Evolutionary conservation across 495 filamentous ascomycete genomes (phyloP).

Genomic region (Wilcoxina mikolae): DNA sequence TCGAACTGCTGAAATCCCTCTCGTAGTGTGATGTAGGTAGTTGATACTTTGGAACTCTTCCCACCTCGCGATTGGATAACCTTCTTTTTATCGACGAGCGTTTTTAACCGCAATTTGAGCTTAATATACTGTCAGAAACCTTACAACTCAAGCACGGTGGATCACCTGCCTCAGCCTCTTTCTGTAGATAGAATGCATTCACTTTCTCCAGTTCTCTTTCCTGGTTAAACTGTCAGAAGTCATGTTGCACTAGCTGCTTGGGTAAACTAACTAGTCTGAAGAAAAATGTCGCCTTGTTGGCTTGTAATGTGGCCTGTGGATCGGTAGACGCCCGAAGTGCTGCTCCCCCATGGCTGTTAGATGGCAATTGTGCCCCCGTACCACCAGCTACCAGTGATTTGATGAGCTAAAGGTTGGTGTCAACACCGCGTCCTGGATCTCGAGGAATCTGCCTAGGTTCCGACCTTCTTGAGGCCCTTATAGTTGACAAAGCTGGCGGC

Average conservation of each 20-base stretch:
- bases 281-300: slow-evolving; percentile 97
- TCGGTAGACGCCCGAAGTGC: slow-evolving; percentile 32
- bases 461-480: slow-evolving; percentile 95
- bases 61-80: slow-evolving; percentile 61
- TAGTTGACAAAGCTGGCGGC: slow-evolving; percentile 98
- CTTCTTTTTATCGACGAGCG: slow-evolving; percentile 85
- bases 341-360: no score
- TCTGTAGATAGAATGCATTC: slow-evolving; percentile 93
- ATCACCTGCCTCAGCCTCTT: slow-evolving; percentile 76
- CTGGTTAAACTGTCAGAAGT: slow-evolving; percentile 33
- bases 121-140: slow-evolving; percentile 28
- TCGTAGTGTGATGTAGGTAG: slow-evolving; percentile 81
- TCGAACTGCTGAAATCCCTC: slow-evolving; percentile 96
- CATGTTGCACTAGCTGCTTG: neutral
- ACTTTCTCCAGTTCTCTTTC: slow-evolving; percentile 97
- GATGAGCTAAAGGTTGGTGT: slow-evolving; percentile 56
- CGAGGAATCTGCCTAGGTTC: slow-evolving; percentile 47
- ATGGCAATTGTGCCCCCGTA: slow-evolving; percentile 9
- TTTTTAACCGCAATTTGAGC: slow-evolving; percentile 84
- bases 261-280: slow-evolving; percentile 64
- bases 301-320: slow-evolving; percentile 81
- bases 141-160: slow-evolving; percentile 9
- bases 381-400: slow-evolving; percentile 36
- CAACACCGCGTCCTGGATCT: neutral
- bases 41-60: slow-evolving; percentile 55